Evolutionary conservation across 2,329 filamentous ascomycete genomes (phyloP), one percentile per base, ranked within the genome.

Genomic region (Fusarium pseudograminearum): DNA sequence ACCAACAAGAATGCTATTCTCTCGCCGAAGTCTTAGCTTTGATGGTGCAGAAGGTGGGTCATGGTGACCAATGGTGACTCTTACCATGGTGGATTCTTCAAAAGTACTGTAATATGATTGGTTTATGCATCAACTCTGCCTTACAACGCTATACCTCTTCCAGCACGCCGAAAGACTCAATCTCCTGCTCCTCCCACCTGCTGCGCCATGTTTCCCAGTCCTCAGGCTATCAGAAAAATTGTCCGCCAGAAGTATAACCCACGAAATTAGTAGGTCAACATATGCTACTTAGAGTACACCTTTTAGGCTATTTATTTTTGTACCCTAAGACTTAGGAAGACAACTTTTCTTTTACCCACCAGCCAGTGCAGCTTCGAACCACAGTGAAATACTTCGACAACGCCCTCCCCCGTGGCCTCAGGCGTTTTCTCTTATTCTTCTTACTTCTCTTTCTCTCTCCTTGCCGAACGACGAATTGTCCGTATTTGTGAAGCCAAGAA

Each of bases 151-250:
- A 80, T 66, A 38, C 81, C 80, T 62, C 57, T 74, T 80, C 72
- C 73, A 80, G 80, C 80, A 82, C 80, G 80, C 80, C 80, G 80
- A 82, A 81, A 75, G 79, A 81, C 78, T 80, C 79, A 78, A 77
- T 73, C 70, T 74, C 59, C 70, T 69, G 48, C 67, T 53, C 56
- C 70, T 68, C 67, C 57, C 66, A 71, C 70, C 50, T 72, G 75
- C 78, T 77, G 74, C 74, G 78, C 76, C 76, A 72, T 76, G 72
- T 65, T 67, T 52, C 36, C 36, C n/a, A 10, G 15, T 34, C 7
- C 33, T 16, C 33, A 34, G 15, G 33, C 6, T 4, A 18, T 34
- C 15, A 16, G 15, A 34, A 34, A 16, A 34, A 34, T 34, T 34
- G 33, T 15, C 33, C 15, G 16, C 16, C 16, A 16, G 33, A 16